These are phyloP conservation scores for Plasmodium yoelii DNA, from an alignment of 169 alveolate genomes.

Conservation along the genomic window DNA sequence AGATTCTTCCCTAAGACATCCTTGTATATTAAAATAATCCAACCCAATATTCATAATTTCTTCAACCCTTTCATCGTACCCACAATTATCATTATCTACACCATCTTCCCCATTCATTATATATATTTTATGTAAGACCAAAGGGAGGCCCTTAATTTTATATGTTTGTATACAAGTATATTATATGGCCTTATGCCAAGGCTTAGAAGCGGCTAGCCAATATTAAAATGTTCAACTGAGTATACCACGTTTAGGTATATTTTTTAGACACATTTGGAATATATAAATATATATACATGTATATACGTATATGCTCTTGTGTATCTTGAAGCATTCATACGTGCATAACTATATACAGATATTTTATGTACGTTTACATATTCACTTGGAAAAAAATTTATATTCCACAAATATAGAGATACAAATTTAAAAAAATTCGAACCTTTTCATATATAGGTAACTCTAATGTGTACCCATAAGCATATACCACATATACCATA, in stretches of 20 bases:
- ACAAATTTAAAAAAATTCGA: not conserved
- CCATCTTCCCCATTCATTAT: constrained; percentile 29
- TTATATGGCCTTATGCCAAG: too few relatives aligned
- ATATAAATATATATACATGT: too few relatives aligned
- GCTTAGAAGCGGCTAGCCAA: too few relatives aligned
- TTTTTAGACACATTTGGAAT: too few relatives aligned
- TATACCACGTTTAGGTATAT: too few relatives aligned
- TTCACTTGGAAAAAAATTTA: not conserved
- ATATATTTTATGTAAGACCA: too few relatives aligned
- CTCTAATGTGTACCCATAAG: not conserved
- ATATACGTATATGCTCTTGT: not conserved
- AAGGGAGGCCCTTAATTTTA: too few relatives aligned
- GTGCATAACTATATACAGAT: not conserved
- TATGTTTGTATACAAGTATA: too few relatives aligned
- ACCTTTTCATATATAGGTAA: not conserved
- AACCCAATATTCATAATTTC: constrained; percentile 22
- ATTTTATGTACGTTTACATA: not conserved
- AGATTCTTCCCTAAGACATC: constrained; percentile 33
- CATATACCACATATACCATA: too few relatives aligned
- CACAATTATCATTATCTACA: constrained; percentile 3
- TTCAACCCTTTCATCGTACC: constrained; percentile 22
- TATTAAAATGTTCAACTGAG: too few relatives aligned
- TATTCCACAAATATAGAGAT: not conserved
- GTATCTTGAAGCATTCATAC: not conserved
- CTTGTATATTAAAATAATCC: constrained; percentile 36